These are phyloP conservation scores for Durio zibethinus DNA, from an alignment of 345 rosid genomes.

Conservation along the genomic window DNA sequence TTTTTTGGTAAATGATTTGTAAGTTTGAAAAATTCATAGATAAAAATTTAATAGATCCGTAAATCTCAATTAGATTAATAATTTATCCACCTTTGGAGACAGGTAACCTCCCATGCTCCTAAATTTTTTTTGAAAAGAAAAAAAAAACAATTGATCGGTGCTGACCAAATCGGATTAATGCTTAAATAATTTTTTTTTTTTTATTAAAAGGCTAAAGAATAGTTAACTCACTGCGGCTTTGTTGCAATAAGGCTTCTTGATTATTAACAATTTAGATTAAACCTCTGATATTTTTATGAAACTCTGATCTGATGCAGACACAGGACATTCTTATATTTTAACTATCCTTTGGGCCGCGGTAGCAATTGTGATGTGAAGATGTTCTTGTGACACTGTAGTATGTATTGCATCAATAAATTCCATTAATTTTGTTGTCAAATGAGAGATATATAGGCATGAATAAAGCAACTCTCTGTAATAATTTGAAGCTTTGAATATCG, in stretches of 20 bases:
- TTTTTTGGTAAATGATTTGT: too few species aligned
- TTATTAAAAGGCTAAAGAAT: too few species aligned
- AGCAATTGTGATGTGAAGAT: slow-evolving; percentile 30
- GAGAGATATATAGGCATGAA: background rate
- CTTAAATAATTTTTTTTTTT: too few species aligned
- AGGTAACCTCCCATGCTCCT: too few species aligned
- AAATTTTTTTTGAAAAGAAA: too few species aligned
- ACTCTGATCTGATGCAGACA: slow-evolving; percentile 8
- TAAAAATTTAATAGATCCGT: too few species aligned
- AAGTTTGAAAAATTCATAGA: too few species aligned
- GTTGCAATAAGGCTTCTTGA: background rate
- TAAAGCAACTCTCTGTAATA: background rate
- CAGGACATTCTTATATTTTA: slow-evolving; percentile 15
- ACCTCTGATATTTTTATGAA: background rate
- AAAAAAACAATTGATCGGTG: background rate
- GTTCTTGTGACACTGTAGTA: background rate
- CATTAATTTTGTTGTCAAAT: background rate
- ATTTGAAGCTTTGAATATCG: background rate
- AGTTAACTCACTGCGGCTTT: too few species aligned
- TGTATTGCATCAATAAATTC: background rate
- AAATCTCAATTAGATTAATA: too few species aligned
- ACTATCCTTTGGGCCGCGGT: slow-evolving; percentile 15
- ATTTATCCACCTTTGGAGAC: too few species aligned
- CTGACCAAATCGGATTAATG: background rate
- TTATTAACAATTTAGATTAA: background rate